Percentiles rank a stretch among this genome's conserved stretches.
phyloP scores from a whole-genome alignment of 2,329 filamentous ascomycete genomes.

The Pseudodiploospora longispora region DNA sequence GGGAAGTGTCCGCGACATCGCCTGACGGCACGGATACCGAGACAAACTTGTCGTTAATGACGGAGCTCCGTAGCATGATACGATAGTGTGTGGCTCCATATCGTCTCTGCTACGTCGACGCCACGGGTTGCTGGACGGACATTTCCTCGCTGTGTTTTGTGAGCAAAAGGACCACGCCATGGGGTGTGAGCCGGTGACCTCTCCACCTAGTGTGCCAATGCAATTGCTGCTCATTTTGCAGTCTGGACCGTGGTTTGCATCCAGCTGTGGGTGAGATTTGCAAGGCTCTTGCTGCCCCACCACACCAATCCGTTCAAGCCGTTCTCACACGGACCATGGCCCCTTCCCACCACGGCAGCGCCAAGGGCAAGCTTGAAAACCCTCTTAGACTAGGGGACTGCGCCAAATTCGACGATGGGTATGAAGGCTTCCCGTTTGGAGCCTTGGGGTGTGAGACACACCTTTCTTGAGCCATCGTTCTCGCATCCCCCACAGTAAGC shows the following conservation, averaged over 20 bases:
- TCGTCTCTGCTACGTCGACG: constrained; percentile 7
- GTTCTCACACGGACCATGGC: neutral
- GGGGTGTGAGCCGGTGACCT: neutral
- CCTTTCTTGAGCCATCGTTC: neutral
- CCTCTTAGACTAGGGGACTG: constrained; percentile 7
- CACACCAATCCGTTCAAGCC: neutral
- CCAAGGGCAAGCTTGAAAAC: constrained; percentile 1
- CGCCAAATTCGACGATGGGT: neutral
- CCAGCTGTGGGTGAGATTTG: constrained; percentile 8
- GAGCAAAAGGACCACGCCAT: neutral
- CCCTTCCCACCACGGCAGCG: neutral
- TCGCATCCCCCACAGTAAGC: neutral
- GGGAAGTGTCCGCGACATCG: too few species aligned
- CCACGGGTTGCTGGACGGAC: constrained; percentile 1
- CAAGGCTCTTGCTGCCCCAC: too few species aligned
- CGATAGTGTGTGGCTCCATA: too few species aligned
- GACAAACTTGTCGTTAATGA: too few species aligned
- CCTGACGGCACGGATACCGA: too few species aligned
- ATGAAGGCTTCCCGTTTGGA: neutral
- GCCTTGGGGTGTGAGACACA: neutral
- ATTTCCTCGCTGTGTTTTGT: constrained; percentile 1
- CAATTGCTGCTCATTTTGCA: constrained; percentile 1
- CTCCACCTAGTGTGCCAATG: too few species aligned
- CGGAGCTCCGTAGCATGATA: too few species aligned
- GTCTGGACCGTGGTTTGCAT: constrained; percentile 11